Conservation (phyloP, 345 rosid species). For the Eucalyptus polybractea region DNA sequence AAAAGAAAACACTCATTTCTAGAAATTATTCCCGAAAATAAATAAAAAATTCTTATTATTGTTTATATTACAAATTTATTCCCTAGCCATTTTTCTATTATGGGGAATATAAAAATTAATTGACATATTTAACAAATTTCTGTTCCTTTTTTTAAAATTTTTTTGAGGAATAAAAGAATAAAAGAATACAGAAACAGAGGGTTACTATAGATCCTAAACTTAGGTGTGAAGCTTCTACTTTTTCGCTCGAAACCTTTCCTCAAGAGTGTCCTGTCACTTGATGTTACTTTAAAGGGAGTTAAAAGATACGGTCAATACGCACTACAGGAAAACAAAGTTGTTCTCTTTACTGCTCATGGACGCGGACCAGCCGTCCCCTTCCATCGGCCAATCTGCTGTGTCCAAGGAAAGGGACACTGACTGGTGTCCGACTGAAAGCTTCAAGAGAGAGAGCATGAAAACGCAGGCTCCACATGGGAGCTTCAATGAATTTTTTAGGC, state of each 20-base stretch:
- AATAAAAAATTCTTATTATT: too few relatives aligned
- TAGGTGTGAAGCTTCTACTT: too few relatives aligned
- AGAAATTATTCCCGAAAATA: rapidly evolving
- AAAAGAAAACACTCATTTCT: too few relatives aligned
- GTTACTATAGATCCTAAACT: neutral
- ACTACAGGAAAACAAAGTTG: neutral
- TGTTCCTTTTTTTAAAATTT: rapidly evolving
- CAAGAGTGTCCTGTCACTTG: neutral
- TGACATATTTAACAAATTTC: rapidly evolving
- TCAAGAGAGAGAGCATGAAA: neutral
- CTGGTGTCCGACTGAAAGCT: neutral
- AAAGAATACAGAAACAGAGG: too few relatives aligned
- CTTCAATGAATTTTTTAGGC: neutral
- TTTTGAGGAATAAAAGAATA: too few relatives aligned
- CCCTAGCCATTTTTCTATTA: rapidly evolving
- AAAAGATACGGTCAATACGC: too few relatives aligned
- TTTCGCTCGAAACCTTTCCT: neutral
- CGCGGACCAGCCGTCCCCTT: neutral
- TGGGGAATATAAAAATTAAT: too few relatives aligned
- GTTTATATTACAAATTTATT: too few relatives aligned
- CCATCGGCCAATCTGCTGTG: neutral
- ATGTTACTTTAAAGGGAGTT: neutral
- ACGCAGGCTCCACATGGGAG: neutral
- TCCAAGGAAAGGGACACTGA: neutral
- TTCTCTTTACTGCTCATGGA: neutral